Percentiles rank a stretch among this genome's conserved stretches.
Evolutionary conservation across 129 eudicot species (phyloP).

Genomic region (Pulicaria dysenterica): DNA sequence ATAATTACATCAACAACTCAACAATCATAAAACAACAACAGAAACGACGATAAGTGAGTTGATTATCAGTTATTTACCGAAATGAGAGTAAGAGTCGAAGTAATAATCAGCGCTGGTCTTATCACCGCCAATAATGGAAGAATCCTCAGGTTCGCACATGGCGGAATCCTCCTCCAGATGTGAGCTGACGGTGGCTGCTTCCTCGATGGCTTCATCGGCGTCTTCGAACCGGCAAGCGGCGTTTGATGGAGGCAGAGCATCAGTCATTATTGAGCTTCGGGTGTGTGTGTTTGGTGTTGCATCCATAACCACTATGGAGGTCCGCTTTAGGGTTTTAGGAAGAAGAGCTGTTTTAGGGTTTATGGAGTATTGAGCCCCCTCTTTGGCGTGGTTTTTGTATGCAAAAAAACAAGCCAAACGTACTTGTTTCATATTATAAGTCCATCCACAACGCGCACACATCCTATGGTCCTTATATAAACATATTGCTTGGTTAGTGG

Average conservation of each 20-base stretch:
- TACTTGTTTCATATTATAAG: too few species aligned
- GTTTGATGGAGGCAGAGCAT: slow-evolving; percentile 30
- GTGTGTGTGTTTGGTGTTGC: not conserved
- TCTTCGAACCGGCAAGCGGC: slow-evolving; percentile 48
- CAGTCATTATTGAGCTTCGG: slow-evolving; percentile 21
- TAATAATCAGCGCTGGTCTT: slow-evolving; percentile 96
- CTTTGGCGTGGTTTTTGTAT: too few species aligned
- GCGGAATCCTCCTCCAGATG: slow-evolving; percentile 55
- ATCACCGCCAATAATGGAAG: slow-evolving; percentile 31
- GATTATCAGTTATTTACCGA: slow-evolving; percentile 47
- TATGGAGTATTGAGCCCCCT: not conserved
- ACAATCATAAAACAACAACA: slow-evolving; percentile 1
- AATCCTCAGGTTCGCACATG: slow-evolving; percentile 58
- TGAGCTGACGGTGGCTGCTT: slow-evolving; percentile 52
- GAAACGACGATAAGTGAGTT: not conserved
- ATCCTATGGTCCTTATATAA: too few species aligned
- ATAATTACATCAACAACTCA: not conserved
- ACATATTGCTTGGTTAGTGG: too few species aligned
- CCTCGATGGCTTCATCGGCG: slow-evolving; percentile 50
- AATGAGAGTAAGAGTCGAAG: slow-evolving; percentile 95
- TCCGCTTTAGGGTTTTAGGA: slow-evolving; percentile 28
- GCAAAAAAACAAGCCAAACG: too few species aligned
- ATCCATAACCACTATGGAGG: not conserved
- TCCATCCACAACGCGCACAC: too few species aligned
- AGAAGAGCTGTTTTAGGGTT: slow-evolving; percentile 20